A percentile compares a stretch with the other conserved stretches of the same genome.
Conservation (phyloP, 305 asterid species). For the Solanum hybrid region DNA sequence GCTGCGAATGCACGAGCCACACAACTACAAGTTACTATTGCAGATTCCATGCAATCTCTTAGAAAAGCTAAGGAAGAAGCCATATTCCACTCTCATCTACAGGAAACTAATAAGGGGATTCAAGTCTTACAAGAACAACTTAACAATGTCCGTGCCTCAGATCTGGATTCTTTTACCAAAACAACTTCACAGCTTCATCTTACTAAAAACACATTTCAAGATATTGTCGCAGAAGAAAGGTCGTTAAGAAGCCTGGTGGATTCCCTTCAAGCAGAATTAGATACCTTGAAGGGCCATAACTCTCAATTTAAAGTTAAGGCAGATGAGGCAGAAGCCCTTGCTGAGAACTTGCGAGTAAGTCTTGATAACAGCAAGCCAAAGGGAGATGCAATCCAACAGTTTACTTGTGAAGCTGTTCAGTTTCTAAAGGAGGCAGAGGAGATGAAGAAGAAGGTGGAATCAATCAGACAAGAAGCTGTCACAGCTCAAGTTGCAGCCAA, state of each 20-base stretch:
- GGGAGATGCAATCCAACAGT: constrained; percentile 31
- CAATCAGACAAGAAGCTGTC: constrained; percentile 35
- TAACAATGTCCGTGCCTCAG: constrained; percentile 40
- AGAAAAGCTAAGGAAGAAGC: constrained; percentile 43
- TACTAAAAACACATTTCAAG: constrained; percentile 32
- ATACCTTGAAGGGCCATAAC: constrained; percentile 26
- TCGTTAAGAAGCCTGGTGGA: constrained; percentile 24
- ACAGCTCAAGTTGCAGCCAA: constrained; percentile 20
- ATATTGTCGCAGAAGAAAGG: constrained; percentile 25
- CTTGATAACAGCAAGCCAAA: constrained; percentile 27
- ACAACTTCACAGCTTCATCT: constrained; percentile 35
- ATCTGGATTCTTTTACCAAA: constrained; percentile 22
- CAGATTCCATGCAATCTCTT: constrained; percentile 40
- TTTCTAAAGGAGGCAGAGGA: constrained; percentile 32
- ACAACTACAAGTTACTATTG: constrained; percentile 28
- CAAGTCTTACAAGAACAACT: constrained; percentile 45
- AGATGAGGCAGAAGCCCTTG: constrained; percentile 29
- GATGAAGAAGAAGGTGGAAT: constrained; percentile 18
- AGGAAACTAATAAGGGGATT: constrained; percentile 48
- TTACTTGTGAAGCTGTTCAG: constrained; percentile 27
- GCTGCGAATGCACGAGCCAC: constrained; percentile 33
- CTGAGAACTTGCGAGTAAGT: constrained; percentile 27
- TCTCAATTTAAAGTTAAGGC: constrained; percentile 29
- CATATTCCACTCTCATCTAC: constrained; percentile 32
- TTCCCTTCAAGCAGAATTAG: constrained; percentile 31